A percentile compares a stretch with the other conserved stretches of the same genome.
Evolutionary conservation across 768 basidiomycete genomes (phyloP).

Genomic region (Mycena albidolilacea): DNA sequence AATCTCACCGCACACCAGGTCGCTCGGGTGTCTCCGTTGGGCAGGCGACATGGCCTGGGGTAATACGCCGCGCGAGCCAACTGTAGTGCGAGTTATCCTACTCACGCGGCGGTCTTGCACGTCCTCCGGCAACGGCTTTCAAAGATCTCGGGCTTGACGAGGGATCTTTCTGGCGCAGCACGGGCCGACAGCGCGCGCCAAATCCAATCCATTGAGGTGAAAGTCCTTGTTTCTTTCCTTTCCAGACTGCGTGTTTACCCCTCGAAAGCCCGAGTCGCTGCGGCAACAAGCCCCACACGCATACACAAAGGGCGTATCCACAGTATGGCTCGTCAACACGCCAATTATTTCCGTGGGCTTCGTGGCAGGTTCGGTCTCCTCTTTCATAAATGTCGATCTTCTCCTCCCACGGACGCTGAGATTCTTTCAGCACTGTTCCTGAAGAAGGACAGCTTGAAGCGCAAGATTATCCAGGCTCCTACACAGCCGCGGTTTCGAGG

Average conservation of each 20-base stretch:
- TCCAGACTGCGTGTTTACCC: not conserved
- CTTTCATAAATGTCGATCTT: not conserved
- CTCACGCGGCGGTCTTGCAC: not conserved
- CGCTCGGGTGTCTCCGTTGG: constrained; percentile 79
- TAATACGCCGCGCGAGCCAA: constrained; percentile 44
- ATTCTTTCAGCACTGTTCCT: constrained; percentile 25
- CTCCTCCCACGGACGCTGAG: too few relatives aligned
- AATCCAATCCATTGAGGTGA: constrained; percentile 29
- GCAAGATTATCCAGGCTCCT: constrained; percentile 32
- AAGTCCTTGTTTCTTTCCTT: not conserved
- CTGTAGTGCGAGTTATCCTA: not conserved
- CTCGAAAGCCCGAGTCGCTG: constrained; percentile 23
- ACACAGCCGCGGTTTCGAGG: too few relatives aligned
- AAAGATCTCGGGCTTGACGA: constrained; percentile 22
- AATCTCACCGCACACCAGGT: constrained; percentile 54
- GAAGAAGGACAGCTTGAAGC: constrained; percentile 34
- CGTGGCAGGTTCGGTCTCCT: constrained; percentile 22
- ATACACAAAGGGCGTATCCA: constrained; percentile 24
- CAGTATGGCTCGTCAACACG: constrained; percentile 34
- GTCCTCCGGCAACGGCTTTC: constrained; percentile 14
- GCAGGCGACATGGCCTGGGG: constrained; percentile 77
- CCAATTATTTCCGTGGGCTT: constrained; percentile 30
- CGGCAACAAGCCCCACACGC: constrained; percentile 29
- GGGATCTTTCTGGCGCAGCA: constrained; percentile 24
- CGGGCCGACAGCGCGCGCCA: constrained; percentile 22